phyloP scores from a whole-genome alignment of 2,329 filamentous ascomycete genomes.

The Calonectria pauciramosa region DNA sequence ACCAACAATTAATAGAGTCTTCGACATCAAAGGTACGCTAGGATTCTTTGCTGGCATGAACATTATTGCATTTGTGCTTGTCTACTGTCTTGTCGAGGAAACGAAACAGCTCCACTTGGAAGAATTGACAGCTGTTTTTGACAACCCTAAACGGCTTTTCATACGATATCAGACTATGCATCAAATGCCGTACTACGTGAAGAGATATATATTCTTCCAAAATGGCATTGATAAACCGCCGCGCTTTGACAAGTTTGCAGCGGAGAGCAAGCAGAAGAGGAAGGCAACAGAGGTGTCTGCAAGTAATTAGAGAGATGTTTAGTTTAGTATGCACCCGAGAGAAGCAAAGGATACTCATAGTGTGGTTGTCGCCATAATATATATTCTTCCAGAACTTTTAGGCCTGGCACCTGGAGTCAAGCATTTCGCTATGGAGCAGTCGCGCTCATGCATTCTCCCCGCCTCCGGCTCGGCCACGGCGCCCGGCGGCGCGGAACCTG shows the following conservation, averaged over 20 bases:
- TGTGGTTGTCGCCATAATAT: too few species aligned
- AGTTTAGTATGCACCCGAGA: background rate
- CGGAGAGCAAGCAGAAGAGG: background rate
- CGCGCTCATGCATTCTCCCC: too few species aligned
- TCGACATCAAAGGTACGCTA: slow-evolving; percentile 51
- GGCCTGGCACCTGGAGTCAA: too few species aligned
- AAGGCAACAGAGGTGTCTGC: background rate
- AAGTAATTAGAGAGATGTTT: background rate
- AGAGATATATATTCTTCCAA: background rate
- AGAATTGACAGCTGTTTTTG: background rate
- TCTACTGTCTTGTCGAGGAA: slow-evolving; percentile 62
- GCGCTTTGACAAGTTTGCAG: background rate
- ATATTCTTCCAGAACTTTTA: too few species aligned
- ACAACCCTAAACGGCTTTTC: background rate
- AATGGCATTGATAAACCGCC: background rate
- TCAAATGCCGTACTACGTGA: background rate
- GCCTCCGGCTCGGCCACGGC: too few species aligned
- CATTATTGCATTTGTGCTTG: slow-evolving; percentile 57
- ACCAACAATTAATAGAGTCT: slow-evolving; percentile 46
- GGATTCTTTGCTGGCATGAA: slow-evolving; percentile 62
- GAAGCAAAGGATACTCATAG: background rate
- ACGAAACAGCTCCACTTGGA: slow-evolving; percentile 55
- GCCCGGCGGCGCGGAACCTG: too few species aligned
- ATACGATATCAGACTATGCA: background rate
- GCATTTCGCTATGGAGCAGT: too few species aligned